Evolutionary conservation across 2,329 filamentous ascomycete species (phyloP), one percentile per base, ranked within the genome.

Genomic region (Aspergillus ustus): DNA sequence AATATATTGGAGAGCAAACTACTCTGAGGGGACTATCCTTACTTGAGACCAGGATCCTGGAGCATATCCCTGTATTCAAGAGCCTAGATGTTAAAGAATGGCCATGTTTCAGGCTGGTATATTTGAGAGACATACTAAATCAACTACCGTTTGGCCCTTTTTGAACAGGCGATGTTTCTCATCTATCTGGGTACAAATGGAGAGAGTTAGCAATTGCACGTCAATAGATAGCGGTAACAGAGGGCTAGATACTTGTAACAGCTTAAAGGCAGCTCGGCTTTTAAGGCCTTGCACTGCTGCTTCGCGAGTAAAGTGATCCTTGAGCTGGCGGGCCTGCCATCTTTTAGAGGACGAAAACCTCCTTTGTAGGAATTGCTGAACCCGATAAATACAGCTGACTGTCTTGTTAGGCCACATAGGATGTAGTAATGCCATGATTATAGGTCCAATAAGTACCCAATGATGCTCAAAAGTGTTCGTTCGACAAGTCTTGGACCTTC

Each of bases 181-280:
- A 78, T 98, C 90, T 78, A 99, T 91, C 90, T 93, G 48, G 44
- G 19, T 5, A 17, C 40, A 52, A 20, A 45, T 11, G 11, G 34
- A 40, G 15, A 15, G 22, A n/a, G 37, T 53, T 15, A 53, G 22
- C n/a, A 44, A 17, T 11, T 28, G 8, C 57, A 55, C 29, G 11
- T 52, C 22, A 17, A 13, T 40, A 40, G 15, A 40, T 9, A 25
- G 25, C 25, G 11, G 15, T 15, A 40, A 15, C 2, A 11, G 34
- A 58, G 31, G 19, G 13, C 15, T 25, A 31, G 20, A 9, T 73
- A 92, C 92, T 83, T 97, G 91, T 19, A 97, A 78, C 9, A 99
- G 82, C 77, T 99, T 99, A 77, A 95, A 97, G 0, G 93, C 95
- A 28, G 95, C 95, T 64, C 95, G 87, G 70, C 92, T 96, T 78